phyloP scores from a whole-genome alignment of 768 basidiomycete species.

The Clitopilus hobsonii region DNA sequence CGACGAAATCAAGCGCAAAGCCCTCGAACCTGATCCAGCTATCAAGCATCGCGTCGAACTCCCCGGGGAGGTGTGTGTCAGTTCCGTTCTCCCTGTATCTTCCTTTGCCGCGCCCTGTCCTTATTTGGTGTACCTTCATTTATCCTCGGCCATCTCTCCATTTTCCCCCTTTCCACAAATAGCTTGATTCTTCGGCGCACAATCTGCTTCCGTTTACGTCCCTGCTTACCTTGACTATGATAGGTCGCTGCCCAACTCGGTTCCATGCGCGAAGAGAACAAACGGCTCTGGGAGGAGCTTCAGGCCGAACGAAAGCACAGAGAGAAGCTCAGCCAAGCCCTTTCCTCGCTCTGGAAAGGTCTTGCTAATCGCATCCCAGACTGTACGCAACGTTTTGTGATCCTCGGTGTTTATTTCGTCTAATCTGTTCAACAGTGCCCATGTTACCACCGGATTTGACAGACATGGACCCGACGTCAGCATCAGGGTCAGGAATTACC shows the following conservation, averaged over 20 bases:
- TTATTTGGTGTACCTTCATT: background rate
- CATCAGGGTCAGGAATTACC: conserved; percentile 70
- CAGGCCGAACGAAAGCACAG: conserved; percentile 52
- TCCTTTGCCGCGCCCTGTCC: background rate
- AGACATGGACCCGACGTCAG: conserved; percentile 37
- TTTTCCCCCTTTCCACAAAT: background rate
- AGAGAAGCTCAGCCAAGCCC: conserved; percentile 54
- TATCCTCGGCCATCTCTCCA: background rate
- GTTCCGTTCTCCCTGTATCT: conserved; percentile 16
- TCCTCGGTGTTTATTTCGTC: background rate
- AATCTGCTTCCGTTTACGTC: background rate
- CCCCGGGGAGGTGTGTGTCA: conserved; percentile 64
- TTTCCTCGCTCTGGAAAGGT: conserved; percentile 60
- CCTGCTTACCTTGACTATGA: conserved; percentile 1
- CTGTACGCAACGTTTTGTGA: conserved; percentile 31
- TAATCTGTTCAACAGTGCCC: conserved; percentile 26
- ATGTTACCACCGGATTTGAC: conserved; percentile 49
- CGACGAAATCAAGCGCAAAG: conserved; percentile 85
- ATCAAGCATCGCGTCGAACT: conserved; percentile 72
- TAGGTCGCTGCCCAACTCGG: conserved; percentile 60
- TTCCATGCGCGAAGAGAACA: conserved; percentile 71
- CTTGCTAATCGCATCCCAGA: conserved; percentile 53
- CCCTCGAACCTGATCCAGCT: conserved; percentile 73
- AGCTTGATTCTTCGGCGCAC: background rate
- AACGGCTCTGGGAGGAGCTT: conserved; percentile 55